Conservation (phyloP, 2,329 filamentous ascomycete species). For the Shiraia sp. region DNA sequence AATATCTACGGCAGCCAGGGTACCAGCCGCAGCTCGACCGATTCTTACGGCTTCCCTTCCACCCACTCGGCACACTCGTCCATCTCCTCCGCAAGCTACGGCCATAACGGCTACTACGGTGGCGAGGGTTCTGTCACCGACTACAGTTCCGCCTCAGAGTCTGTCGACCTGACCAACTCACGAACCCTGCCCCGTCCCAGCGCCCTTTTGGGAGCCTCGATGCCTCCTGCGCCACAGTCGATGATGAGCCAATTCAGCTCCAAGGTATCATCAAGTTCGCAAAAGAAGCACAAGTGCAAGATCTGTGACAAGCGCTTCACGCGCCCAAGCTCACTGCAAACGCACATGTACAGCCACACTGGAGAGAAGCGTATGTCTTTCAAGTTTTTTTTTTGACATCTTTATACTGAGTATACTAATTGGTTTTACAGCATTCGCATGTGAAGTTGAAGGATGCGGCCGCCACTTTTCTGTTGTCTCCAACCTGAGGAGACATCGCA, state of each 20-base stretch:
- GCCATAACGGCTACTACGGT: conserved; percentile 81
- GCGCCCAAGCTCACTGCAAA: conserved; percentile 89
- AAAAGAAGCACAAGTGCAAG: conserved; percentile 99
- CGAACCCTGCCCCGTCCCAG: conserved; percentile 82
- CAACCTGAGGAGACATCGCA: conserved; percentile 90
- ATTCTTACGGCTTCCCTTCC: conserved; percentile 90
- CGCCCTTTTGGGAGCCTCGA: conserved; percentile 61
- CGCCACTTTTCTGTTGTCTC: conserved; percentile 97
- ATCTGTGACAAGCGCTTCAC: conserved; percentile 98
- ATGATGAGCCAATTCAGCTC: conserved; percentile 99
- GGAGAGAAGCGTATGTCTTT: conserved; percentile 98
- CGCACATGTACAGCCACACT: conserved; percentile 98
- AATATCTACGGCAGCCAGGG: conserved; percentile 79
- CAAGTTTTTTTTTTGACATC: neutral
- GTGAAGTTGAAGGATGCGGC: conserved; percentile 92
- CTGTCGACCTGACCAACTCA: conserved; percentile 76
- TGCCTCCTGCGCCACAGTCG: conserved; percentile 84
- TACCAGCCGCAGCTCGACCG: conserved; percentile 70
- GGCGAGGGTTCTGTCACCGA: conserved; percentile 83
- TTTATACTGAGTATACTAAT: conserved; percentile 8
- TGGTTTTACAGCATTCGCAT: conserved; percentile 75
- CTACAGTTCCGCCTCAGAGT: conserved; percentile 89
- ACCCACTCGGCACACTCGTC: conserved; percentile 85
- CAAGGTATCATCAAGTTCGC: conserved; percentile 90
- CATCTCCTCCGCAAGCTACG: conserved; percentile 80